Conservation (phyloP, 305 asterid genomes). For the Fraxinus sp. region DNA sequence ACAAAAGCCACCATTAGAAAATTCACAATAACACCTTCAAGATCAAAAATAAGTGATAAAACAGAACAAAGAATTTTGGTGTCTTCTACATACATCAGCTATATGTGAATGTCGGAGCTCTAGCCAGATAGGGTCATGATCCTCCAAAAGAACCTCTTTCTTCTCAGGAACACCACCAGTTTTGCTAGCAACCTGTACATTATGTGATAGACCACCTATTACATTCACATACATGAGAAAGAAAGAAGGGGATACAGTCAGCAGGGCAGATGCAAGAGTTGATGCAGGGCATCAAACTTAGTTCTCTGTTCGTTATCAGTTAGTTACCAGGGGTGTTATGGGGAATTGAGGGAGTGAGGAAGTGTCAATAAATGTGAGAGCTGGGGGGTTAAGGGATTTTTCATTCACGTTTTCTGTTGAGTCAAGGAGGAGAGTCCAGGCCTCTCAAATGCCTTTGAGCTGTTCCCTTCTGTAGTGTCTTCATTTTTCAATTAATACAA, state of each 20-base stretch:
- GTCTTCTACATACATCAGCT: conserved; percentile 76
- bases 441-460: background rate
- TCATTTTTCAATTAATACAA: background rate
- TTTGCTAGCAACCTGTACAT: conserved; percentile 74
- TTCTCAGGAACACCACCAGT: conserved; percentile 76
- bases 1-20: conserved; percentile 34
- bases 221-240: background rate
- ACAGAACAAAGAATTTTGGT: conserved; percentile 1
- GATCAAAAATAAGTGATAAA: conserved; percentile 12
- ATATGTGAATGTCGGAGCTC: conserved; percentile 98
- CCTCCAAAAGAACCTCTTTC: conserved; percentile 97
- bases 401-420: background rate
- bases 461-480: background rate
- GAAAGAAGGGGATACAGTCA: background rate
- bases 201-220: background rate
- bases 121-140: conserved; percentile 98
- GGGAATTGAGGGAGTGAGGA: background rate
- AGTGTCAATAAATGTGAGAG: background rate
- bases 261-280: background rate
- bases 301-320: too few species aligned
- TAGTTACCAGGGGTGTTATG: background rate
- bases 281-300: background rate
- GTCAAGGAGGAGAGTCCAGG: background rate
- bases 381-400: background rate
- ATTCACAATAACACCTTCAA: conserved; percentile 1